These are phyloP conservation scores for Leccinellum rugosiceps DNA, from an alignment of 768 basidiomycete genomes.

Conservation along the genomic window DNA sequence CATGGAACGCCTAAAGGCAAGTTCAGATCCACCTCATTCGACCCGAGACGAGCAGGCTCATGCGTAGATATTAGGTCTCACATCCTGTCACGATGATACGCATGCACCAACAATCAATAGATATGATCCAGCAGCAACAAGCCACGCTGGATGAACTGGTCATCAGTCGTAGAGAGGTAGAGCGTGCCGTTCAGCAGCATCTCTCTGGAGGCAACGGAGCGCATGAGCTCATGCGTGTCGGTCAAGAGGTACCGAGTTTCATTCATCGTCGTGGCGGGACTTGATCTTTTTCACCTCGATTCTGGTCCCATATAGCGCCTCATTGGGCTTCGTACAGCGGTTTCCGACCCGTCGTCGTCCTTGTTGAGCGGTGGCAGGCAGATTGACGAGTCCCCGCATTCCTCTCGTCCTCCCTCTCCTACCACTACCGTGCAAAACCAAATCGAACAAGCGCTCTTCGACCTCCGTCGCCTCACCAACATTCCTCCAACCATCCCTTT, in stretches of 20 bases:
- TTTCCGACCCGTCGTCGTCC: slow-evolving; percentile 1
- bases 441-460: slow-evolving; percentile 44
- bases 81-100: slow-evolving; percentile 23
- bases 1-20: slow-evolving; percentile 38
- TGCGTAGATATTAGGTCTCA: slow-evolving; percentile 18
- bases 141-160: slow-evolving; percentile 37
- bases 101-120: slow-evolving; percentile 29
- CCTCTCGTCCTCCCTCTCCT: slow-evolving; percentile 24
- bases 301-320: slow-evolving; percentile 21
- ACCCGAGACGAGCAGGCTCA: not conserved
- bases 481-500: slow-evolving; percentile 51
- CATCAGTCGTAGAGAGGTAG: slow-evolving; percentile 36
- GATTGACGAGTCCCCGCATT: slow-evolving; percentile 21
- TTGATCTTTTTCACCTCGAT: not conserved
- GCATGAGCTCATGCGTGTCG: slow-evolving; percentile 47
- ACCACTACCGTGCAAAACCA: slow-evolving; percentile 32
- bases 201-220: slow-evolving; percentile 40
- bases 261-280: not conserved
- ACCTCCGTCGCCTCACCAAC: slow-evolving; percentile 48
- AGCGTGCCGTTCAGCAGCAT: slow-evolving; percentile 38
- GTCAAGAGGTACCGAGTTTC: slow-evolving; percentile 42
- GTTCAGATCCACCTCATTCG: slow-evolving; percentile 27
- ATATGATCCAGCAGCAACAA: slow-evolving; percentile 27
- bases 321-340: slow-evolving; percentile 6
- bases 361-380: slow-evolving; percentile 19